phyloP scores from a whole-genome alignment of 139 green algal genomes.

The Chlamydomonas eustigma region DNA sequence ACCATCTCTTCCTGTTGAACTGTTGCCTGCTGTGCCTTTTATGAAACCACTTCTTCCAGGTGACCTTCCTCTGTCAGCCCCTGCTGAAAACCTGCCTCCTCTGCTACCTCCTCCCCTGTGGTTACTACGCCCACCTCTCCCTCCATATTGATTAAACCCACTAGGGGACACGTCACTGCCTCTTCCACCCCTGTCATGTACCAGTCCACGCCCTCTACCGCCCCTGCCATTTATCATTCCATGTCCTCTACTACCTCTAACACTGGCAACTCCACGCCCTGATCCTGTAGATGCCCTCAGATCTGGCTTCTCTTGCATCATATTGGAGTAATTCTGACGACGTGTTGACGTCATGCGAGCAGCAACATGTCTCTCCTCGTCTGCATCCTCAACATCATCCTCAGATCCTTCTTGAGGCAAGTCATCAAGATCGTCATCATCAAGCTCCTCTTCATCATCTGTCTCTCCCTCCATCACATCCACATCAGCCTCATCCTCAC shows the following conservation, averaged over 20 bases:
- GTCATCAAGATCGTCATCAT: background rate
- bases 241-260: background rate
- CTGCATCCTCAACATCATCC: constrained; percentile 4
- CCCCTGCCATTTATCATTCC: background rate
- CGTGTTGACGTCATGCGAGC: background rate
- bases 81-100: background rate
- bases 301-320: background rate
- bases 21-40: background rate
- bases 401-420: background rate
- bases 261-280: background rate
- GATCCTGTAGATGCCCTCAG: background rate
- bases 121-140: background rate
- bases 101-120: background rate
- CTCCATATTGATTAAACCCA: too few species aligned
- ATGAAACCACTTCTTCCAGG: background rate
- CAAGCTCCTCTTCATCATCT: background rate
- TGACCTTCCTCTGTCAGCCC: background rate
- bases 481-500: background rate
- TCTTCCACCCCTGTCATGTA: background rate
- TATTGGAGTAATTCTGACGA: too few species aligned
- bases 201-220: background rate
- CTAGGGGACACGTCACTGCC: background rate
- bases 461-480: background rate
- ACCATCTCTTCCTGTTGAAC: background rate
- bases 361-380: background rate